A percentile compares a stretch with the other conserved stretches of the same genome.
Evolutionary conservation across 2,329 filamentous ascomycete genomes (phyloP).

Genomic region (Calonectria pseudoreteaudii): DNA sequence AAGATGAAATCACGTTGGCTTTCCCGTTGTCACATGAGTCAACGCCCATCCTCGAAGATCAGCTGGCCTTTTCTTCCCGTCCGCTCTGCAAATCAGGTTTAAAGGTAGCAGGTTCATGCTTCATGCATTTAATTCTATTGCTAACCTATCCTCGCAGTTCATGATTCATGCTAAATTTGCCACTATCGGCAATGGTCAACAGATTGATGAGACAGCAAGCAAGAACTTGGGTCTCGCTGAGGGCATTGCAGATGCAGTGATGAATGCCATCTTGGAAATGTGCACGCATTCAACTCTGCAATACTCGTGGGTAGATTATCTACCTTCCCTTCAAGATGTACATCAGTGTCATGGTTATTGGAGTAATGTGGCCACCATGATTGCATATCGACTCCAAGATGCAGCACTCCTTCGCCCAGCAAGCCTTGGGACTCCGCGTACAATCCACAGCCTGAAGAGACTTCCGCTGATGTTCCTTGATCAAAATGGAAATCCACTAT

Average conservation of each 20-base stretch:
- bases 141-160: slow-evolving; percentile 49
- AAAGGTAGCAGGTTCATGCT: background rate
- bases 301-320: slow-evolving; percentile 3
- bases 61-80: background rate
- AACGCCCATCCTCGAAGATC: background rate
- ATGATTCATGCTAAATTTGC: slow-evolving; percentile 64
- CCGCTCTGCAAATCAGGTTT: background rate
- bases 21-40: background rate
- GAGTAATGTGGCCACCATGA: slow-evolving; percentile 37
- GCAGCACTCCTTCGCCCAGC: slow-evolving; percentile 26
- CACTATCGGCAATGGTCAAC: slow-evolving; percentile 57
- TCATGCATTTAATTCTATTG: background rate
- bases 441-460: slow-evolving; percentile 24
- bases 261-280: background rate
- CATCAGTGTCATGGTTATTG: slow-evolving; percentile 45
- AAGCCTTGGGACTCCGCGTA: background rate
- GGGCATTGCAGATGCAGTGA: slow-evolving; percentile 18
- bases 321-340: slow-evolving; percentile 19
- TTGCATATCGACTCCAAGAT: slow-evolving; percentile 32
- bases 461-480: slow-evolving; percentile 1
- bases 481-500: slow-evolving; percentile 29
- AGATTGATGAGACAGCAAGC: slow-evolving; percentile 50
- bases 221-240: slow-evolving; percentile 52
- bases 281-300: background rate
- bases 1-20: background rate